A percentile compares a stretch with the other conserved stretches of the same genome.
Conservation (phyloP, 2,329 filamentous ascomycete species). For the Cercospora beticola region DNA sequence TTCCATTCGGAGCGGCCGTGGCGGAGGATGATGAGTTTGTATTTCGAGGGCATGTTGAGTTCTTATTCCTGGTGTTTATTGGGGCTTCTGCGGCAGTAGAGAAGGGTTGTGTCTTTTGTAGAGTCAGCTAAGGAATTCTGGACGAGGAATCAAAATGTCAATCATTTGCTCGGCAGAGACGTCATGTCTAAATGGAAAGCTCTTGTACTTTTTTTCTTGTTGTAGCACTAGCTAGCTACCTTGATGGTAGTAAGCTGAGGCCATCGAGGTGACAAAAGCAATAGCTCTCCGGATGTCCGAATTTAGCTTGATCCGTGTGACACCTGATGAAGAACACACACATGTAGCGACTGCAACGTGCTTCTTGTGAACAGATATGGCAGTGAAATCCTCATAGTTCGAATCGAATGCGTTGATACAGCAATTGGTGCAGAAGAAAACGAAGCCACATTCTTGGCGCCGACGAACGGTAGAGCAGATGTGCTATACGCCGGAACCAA, state of each 20-base stretch:
- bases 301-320: background rate
- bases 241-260: background rate
- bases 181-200: background rate
- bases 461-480: background rate
- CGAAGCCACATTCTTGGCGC: background rate
- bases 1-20: slow-evolving; percentile 23
- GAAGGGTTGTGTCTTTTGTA: background rate
- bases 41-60: background rate
- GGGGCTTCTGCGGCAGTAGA: background rate
- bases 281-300: background rate
- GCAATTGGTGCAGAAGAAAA: no score
- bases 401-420: background rate
- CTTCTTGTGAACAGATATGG: background rate
- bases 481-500: background rate
- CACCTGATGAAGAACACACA: background rate
- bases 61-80: background rate
- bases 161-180: background rate
- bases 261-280: background rate
- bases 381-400: background rate
- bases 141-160: background rate
- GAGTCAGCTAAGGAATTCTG: background rate
- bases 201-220: background rate
- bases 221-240: background rate
- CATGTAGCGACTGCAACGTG: background rate
- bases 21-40: slow-evolving; percentile 24